Conservation (phyloP, 768 basidiomycete genomes). For the Naganishia vishniacii region DNA sequence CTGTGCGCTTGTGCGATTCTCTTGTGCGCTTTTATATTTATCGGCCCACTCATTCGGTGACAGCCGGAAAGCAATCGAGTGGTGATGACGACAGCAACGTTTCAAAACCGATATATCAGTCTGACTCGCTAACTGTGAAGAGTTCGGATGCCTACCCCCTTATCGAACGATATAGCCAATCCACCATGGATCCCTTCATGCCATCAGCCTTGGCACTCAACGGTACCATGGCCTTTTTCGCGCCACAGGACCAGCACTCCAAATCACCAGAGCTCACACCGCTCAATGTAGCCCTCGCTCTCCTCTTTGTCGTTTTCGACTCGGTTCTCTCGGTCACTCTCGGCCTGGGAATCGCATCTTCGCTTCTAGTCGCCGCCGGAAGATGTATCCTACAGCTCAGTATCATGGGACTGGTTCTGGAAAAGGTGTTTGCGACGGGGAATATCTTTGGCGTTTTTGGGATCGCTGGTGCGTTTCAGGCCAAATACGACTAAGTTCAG, state of each 20-base stretch:
- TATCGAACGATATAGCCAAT: too few species aligned
- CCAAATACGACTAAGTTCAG: not conserved
- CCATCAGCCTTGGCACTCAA: not conserved
- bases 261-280: conserved; percentile 55
- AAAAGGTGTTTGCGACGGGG: conserved; percentile 68
- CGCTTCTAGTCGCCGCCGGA: conserved; percentile 63
- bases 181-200: conserved; percentile 10
- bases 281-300: conserved; percentile 69
- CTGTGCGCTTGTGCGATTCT: not conserved
- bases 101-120: not conserved
- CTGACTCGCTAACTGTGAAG: too few species aligned
- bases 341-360: conserved; percentile 63
- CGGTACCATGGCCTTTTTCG: not conserved
- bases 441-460: conserved; percentile 68
- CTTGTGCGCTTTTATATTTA: not conserved
- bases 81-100: conserved; percentile 15
- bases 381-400: conserved; percentile 74
- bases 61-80: not conserved
- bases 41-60: not conserved
- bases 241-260: conserved; percentile 5
- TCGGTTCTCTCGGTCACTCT: conserved; percentile 61
- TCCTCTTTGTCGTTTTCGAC: conserved; percentile 71
- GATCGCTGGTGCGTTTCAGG: conserved; percentile 58
- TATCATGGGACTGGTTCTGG: conserved; percentile 64
- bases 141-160: too few species aligned